phyloP scores from a whole-genome alignment of 129 eudicot genomes.

The Mikania micrantha region DNA sequence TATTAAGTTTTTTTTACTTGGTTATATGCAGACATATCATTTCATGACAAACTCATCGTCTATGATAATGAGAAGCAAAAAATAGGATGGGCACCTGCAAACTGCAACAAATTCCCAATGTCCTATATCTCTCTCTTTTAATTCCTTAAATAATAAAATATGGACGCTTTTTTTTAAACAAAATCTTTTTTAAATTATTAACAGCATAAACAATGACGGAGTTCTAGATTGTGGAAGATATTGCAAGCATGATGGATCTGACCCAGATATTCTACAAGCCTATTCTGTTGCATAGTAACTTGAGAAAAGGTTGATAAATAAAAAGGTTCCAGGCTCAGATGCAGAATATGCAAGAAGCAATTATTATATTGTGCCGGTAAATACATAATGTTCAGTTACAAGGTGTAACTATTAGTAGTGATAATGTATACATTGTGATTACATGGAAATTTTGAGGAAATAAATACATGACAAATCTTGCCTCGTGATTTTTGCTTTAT shows the following conservation, averaged over 20 bases:
- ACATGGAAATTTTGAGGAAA: slow-evolving; percentile 12
- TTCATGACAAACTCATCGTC: slow-evolving; percentile 14
- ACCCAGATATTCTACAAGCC: slow-evolving; percentile 27
- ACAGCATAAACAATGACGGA: slow-evolving; percentile 29
- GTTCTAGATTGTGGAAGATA: slow-evolving; percentile 6
- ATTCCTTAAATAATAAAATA: not conserved
- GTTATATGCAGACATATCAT: slow-evolving; percentile 19
- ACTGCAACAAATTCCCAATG: slow-evolving; percentile 5
- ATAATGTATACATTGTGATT: slow-evolving; percentile 22
- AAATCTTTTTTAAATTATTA: slow-evolving; percentile 34
- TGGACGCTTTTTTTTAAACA: too few relatives aligned
- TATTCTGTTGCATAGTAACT: slow-evolving; percentile 29
- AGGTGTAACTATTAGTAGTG: slow-evolving; percentile 22
- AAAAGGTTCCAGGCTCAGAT: not conserved
- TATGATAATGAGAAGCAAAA: slow-evolving; percentile 9
- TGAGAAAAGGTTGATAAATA: slow-evolving; percentile 8
- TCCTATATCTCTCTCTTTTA: not conserved
- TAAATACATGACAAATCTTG: not conserved
- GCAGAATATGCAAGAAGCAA: not conserved
- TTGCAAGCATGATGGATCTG: slow-evolving; percentile 28
- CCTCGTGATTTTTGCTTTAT: not conserved
- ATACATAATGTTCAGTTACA: slow-evolving; percentile 27
- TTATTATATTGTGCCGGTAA: slow-evolving; percentile 17
- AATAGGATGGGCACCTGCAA: slow-evolving; percentile 15
- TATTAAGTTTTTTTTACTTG: not conserved